Percentiles rank a stretch among this genome's conserved stretches.
phyloP scores from a whole-genome alignment of 2,329 filamentous ascomycete genomes.

The Byssochlamys sp. region DNA sequence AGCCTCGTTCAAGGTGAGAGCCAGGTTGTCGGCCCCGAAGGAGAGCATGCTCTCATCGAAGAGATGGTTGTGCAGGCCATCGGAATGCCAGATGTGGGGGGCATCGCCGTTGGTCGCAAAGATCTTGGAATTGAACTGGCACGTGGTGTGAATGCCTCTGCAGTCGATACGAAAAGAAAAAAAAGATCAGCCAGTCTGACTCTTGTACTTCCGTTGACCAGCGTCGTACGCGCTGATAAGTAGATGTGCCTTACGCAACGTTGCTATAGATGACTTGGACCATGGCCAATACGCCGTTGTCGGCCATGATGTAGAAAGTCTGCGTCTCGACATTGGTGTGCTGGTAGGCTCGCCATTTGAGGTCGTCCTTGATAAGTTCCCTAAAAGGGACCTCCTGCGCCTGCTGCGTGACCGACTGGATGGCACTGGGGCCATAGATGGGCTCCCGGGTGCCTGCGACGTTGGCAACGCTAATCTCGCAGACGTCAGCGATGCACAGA shows the following conservation, averaged over 20 bases:
- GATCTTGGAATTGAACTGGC: conserved; percentile 90
- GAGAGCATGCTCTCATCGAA: conserved; percentile 75
- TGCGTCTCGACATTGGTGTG: conserved; percentile 89
- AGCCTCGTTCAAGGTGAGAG: conserved; percentile 76
- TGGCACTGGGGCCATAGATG: conserved; percentile 81
- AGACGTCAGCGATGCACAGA: conserved; percentile 8
- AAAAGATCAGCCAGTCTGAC: conserved; percentile 4
- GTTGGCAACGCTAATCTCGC: conserved; percentile 47
- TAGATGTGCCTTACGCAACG: conserved; percentile 59
- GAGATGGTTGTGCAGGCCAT: conserved; percentile 64
- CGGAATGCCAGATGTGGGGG: conserved; percentile 73
- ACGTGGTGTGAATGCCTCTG: conserved; percentile 80
- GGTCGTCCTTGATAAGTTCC: conserved; percentile 63
- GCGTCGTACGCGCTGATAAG: conserved; percentile 3
- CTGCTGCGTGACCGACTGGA: conserved; percentile 76
- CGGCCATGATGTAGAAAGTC: conserved; percentile 79
- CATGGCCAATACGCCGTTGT: conserved; percentile 66
- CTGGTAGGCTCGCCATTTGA: conserved; percentile 73
- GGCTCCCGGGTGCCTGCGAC: conserved; percentile 94
- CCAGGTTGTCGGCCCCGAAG: conserved; percentile 79
- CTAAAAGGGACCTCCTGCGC: conserved; percentile 68
- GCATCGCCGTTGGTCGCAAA: conserved; percentile 66
- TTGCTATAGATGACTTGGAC: conserved; percentile 96
- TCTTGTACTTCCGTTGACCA: neutral
- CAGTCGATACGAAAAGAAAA: conserved; percentile 7